Evolutionary conservation across 2,329 filamentous ascomycete genomes (phyloP).

Genomic region (Elsinoe australis): DNA sequence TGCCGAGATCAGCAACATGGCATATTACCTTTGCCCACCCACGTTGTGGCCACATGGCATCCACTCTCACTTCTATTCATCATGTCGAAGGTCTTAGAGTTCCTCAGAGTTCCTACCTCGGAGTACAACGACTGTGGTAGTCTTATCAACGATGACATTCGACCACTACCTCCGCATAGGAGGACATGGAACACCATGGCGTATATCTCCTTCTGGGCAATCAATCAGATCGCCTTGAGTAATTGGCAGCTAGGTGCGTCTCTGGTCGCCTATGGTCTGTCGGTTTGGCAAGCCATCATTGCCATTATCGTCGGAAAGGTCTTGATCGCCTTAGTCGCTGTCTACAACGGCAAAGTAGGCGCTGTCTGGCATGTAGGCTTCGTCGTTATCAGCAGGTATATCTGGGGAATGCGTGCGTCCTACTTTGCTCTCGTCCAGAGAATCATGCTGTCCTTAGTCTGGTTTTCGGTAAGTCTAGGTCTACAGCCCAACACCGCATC

Average conservation of each 20-base stretch:
- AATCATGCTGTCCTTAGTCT: slow-evolving; percentile 47
- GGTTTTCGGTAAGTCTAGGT: slow-evolving; percentile 30
- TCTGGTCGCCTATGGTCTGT: slow-evolving; percentile 34
- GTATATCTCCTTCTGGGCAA: slow-evolving; percentile 36
- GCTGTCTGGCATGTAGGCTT: slow-evolving; percentile 48
- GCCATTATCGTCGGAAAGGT: slow-evolving; percentile 38
- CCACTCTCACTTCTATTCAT: background rate
- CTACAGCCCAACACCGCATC: background rate
- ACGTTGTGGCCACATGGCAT: slow-evolving; percentile 1
- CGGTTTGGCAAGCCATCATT: slow-evolving; percentile 37
- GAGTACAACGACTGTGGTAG: slow-evolving; percentile 26
- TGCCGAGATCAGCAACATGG: slow-evolving; percentile 1
- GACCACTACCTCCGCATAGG: slow-evolving; percentile 34
- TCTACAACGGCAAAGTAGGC: slow-evolving; percentile 47
- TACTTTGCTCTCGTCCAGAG: slow-evolving; percentile 49
- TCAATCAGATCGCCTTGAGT: slow-evolving; percentile 32
- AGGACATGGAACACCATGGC: slow-evolving; percentile 34
- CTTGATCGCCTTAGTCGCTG: slow-evolving; percentile 52
- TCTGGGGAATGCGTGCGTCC: slow-evolving; percentile 50
- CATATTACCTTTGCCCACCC: slow-evolving; percentile 5
- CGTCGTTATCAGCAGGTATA: slow-evolving; percentile 47
- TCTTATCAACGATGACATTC: slow-evolving; percentile 37
- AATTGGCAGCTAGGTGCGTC: slow-evolving; percentile 35
- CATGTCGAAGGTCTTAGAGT: slow-evolving; percentile 19
- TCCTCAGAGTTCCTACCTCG: slow-evolving; percentile 23